phyloP scores from a whole-genome alignment of 176 grass and related monocot genomes.

The Bromus sterilis region DNA sequence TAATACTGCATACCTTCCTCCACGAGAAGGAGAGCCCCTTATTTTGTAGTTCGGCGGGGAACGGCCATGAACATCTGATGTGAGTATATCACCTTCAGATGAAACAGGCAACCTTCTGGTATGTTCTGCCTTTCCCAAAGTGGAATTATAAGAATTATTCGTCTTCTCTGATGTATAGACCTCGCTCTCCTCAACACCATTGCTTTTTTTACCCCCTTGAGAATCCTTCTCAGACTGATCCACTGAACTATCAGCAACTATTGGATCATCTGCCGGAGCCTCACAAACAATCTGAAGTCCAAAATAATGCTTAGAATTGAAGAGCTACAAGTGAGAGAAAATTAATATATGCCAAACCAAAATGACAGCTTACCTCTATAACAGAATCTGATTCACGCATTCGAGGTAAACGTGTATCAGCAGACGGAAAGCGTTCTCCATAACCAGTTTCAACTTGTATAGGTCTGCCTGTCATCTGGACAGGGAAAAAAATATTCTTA shows the following conservation, averaged over 20 bases:
- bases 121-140: constrained; percentile 34
- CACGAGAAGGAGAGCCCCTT: constrained; percentile 48
- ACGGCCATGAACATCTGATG: constrained; percentile 12
- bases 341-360: constrained; percentile 3
- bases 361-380: constrained; percentile 72
- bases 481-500: constrained; percentile 8
- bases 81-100: constrained; percentile 33
- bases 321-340: background rate
- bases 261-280: constrained; percentile 50
- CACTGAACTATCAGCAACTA: constrained; percentile 32
- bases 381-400: constrained; percentile 89
- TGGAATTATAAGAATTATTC: constrained; percentile 32
- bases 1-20: constrained; percentile 54
- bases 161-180: constrained; percentile 26
- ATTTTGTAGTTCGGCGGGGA: constrained; percentile 48
- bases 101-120: constrained; percentile 22
- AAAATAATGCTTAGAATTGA: constrained; percentile 11
- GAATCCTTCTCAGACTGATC: constrained; percentile 67
- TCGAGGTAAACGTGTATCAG: constrained; percentile 66
- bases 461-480: constrained; percentile 87
- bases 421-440: constrained; percentile 75
- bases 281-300: constrained; percentile 63
- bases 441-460: constrained; percentile 88
- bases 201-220: constrained; percentile 26
- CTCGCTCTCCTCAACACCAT: constrained; percentile 35